phyloP scores from a whole-genome alignment of 148 eudicot species.

The Vaccinium darrowii region DNA sequence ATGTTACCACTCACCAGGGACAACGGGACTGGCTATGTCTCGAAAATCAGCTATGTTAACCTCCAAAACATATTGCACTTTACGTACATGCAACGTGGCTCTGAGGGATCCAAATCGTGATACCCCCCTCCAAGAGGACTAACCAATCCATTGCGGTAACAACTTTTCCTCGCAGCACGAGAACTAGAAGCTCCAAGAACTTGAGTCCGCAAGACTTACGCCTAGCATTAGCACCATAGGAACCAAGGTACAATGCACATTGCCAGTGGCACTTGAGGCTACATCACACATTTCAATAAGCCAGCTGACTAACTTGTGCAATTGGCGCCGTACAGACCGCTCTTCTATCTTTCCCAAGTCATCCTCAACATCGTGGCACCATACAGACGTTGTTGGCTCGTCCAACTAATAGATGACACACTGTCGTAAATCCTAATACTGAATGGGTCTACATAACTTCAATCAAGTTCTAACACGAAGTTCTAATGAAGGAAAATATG shows the following conservation, averaged over 20 bases:
- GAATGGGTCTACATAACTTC: no score
- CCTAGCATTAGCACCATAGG: background rate
- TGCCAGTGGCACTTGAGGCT: background rate
- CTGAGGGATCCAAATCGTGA: background rate
- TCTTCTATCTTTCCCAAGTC: no score
- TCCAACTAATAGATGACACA: background rate
- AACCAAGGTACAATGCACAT: background rate
- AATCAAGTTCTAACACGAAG: background rate
- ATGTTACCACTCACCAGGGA: background rate
- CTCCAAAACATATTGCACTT: background rate
- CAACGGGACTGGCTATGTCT: no score
- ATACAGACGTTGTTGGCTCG: background rate
- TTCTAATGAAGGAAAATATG: background rate
- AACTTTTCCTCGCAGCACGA: background rate
- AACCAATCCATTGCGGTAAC: background rate
- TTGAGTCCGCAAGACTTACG: background rate
- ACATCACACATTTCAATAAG: background rate
- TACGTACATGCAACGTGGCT: background rate
- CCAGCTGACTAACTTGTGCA: background rate
- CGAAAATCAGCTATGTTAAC: background rate
- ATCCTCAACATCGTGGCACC: no score
- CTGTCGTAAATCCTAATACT: background rate
- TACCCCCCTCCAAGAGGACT: background rate
- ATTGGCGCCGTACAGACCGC: background rate
- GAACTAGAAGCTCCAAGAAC: background rate